Evolutionary conservation across 345 rosid species (phyloP).

Genomic region (Nephelium lappaceum): DNA sequence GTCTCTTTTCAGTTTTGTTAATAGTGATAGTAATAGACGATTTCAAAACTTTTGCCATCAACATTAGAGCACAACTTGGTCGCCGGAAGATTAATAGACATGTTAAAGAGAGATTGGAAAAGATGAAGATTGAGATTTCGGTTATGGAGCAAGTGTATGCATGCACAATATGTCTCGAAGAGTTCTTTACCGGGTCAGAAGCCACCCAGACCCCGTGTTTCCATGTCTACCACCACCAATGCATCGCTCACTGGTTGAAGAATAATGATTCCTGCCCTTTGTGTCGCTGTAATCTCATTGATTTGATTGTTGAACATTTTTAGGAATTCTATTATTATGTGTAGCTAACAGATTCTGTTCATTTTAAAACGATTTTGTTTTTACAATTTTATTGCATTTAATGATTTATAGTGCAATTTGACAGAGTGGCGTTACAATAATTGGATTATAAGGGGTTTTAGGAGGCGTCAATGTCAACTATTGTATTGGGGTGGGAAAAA

Average conservation of each 20-base stretch:
- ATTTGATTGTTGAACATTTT: not conserved
- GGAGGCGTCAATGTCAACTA: too few species aligned
- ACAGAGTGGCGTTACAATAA: too few species aligned
- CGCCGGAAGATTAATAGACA: not conserved
- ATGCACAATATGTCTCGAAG: constrained; percentile 19
- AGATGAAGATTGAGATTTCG: not conserved
- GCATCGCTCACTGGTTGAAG: constrained; percentile 11
- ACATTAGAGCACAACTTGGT: not conserved
- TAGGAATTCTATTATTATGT: too few species aligned
- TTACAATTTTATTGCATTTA: not conserved
- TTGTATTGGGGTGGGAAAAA: too few species aligned
- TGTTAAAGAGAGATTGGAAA: not conserved
- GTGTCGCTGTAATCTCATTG: not conserved
- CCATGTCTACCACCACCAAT: constrained; percentile 13
- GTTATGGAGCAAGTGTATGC: not conserved
- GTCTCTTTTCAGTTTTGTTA: not conserved
- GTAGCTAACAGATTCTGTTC: not conserved
- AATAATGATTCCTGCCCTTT: constrained; percentile 4
- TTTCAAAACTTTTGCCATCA: not conserved
- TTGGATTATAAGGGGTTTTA: too few species aligned
- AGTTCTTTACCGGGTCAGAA: not conserved
- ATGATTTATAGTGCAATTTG: too few species aligned
- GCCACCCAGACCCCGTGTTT: not conserved
- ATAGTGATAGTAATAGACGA: not conserved
- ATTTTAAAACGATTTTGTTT: too few species aligned